Evolutionary conservation across 345 rosid species (phyloP), one percentile per base, ranked within the genome.

Genomic region (Sonneratia alba): DNA sequence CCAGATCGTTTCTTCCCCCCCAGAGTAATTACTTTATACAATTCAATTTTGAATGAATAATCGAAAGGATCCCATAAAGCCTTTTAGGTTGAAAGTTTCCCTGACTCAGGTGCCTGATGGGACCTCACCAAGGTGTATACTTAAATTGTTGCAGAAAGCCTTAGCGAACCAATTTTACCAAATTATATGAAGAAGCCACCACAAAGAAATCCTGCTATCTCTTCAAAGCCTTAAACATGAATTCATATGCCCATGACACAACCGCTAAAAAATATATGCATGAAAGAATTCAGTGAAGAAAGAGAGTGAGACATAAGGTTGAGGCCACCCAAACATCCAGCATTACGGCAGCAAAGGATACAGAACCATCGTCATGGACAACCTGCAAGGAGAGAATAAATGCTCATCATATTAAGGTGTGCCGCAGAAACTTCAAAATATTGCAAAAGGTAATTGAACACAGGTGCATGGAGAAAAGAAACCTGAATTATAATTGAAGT

Each of bases 301-400:
- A n/a, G 34, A 6, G 13, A n/a, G 34, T 57, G 32, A 22, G 34
- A 62, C 19, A 32, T 13, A 7, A 62, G 13, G 3, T 61, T 1
- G 66, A 62, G 36, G n/a, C 14, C 51, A 42, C 6, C 18, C 3
- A 37, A 18, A 38, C 27, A 19, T 67, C 7, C 22, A n/a, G 55
- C 32, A 15, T 61, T 69, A 71, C n/a, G 73, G 62, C 36, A 14
- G 57, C 22, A n/a, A 79, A 81, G 99, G 97, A 95, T 95, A 90
- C 97, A 87, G 96, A 83, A 73, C 97, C 97, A 72, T 90, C 96
- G 79, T 92, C 99, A 77, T 86, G 81, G 63, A 90, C 89, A 76
- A 90, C 96, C 97, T 95, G 84, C 77, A 83, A 1, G 24, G 51
- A 4, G 79, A 70, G 65, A 11, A 72, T 27, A 67, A 14, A 69